Conservation (phyloP, 129 eudicot genomes). For the Artemisia tridentata region DNA sequence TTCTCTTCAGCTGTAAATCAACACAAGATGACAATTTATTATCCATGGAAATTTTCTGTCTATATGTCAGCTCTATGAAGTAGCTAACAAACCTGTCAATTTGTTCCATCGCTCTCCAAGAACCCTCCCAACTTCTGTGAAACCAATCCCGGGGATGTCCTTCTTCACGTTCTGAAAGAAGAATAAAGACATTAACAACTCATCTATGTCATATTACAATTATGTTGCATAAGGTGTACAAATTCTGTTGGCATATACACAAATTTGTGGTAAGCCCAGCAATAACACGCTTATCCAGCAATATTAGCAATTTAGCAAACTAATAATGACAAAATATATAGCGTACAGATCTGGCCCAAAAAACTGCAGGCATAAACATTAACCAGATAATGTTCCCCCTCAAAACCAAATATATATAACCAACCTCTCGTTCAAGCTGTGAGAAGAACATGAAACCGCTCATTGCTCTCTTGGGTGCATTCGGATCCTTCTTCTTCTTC, state of each 20-base stretch:
- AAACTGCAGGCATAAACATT: background rate
- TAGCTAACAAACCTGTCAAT: constrained; percentile 55
- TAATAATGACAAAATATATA: too few species aligned
- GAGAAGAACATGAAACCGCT: constrained; percentile 90
- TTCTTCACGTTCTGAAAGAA: constrained; percentile 63
- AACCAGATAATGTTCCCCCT: background rate
- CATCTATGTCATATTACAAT: background rate
- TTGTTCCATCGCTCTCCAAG: constrained; percentile 80
- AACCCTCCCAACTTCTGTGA: constrained; percentile 54
- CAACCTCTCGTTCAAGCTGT: constrained; percentile 80
- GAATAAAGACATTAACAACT: constrained; percentile 2
- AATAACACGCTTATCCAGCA: background rate
- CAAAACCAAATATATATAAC: constrained; percentile 12
- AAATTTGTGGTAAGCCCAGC: background rate
- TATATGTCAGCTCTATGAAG: background rate
- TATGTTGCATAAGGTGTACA: background rate
- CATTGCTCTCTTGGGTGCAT: constrained; percentile 85
- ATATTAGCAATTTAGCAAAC: too few species aligned
- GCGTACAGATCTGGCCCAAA: background rate
- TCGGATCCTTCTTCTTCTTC: constrained; percentile 92
- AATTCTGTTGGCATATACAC: background rate
- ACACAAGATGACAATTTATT: background rate
- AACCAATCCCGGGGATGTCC: constrained; percentile 58
- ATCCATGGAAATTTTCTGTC: background rate
- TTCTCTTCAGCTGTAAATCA: constrained; percentile 64